A percentile compares a stretch with the other conserved stretches of the same genome.
These are phyloP conservation scores for Dioscorea alata DNA, from an alignment of 106 monocot genomes.

Conservation along the genomic window DNA sequence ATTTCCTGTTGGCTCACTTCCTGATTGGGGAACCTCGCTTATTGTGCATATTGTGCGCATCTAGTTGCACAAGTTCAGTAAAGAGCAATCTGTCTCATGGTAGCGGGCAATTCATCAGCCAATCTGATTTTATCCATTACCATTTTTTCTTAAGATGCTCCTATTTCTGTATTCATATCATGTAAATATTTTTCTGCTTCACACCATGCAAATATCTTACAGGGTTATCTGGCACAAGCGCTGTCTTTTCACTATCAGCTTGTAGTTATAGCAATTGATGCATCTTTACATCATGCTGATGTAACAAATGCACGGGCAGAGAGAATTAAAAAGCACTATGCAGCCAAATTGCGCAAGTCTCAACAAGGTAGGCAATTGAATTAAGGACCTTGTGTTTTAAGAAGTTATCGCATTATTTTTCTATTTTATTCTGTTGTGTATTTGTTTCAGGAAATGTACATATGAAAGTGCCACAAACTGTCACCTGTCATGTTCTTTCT, in stretches of 20 bases:
- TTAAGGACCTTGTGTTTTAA: not conserved
- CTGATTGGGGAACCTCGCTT: too few relatives aligned
- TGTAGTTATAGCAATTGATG: slow-evolving; percentile 87
- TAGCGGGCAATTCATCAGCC: too few relatives aligned
- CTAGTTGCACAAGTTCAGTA: too few relatives aligned
- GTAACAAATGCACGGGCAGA: slow-evolving; percentile 81
- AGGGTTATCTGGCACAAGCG: slow-evolving; percentile 98
- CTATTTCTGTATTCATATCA: not conserved
- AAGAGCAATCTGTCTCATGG: too few relatives aligned
- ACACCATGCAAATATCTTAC: slow-evolving; percentile 3
- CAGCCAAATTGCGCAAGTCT: slow-evolving; percentile 52
- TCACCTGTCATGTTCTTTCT: slow-evolving; percentile 80
- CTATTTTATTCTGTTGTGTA: not conserved
- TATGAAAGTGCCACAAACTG: slow-evolving; percentile 52
- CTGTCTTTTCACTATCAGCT: slow-evolving; percentile 79
- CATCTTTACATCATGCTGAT: slow-evolving; percentile 87
- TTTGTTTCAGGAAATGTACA: slow-evolving; percentile 30
- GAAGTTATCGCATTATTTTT: not conserved
- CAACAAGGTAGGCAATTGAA: slow-evolving; percentile 19
- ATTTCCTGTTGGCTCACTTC: too few relatives aligned
- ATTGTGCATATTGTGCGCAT: too few relatives aligned
- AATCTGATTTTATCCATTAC: too few relatives aligned
- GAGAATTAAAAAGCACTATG: slow-evolving; percentile 88
- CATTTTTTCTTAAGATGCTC: not conserved
- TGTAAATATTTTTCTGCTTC: not conserved